phyloP scores from a whole-genome alignment of 2,329 filamentous ascomycete genomes.

The Colletotrichum limetticola region DNA sequence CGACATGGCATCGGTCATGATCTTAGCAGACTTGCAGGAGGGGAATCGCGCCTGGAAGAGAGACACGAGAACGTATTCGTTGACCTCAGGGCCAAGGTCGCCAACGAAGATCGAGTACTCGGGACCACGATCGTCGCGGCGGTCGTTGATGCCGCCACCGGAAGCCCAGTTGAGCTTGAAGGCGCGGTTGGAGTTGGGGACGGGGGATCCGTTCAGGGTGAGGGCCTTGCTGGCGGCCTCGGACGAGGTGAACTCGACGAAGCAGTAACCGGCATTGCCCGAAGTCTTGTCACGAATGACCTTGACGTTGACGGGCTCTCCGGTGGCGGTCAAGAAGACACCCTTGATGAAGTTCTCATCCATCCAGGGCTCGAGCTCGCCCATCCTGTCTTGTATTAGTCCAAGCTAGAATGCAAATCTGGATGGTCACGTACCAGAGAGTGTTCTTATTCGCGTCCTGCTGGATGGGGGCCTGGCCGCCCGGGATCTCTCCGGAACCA shows the following conservation, averaged over 20 bases:
- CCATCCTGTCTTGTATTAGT: constrained; percentile 77
- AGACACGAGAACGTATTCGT: constrained; percentile 96
- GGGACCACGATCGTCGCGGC: constrained; percentile 94
- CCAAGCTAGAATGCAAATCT: too few species aligned
- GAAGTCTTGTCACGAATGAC: constrained; percentile 99
- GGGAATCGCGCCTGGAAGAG: constrained; percentile 97
- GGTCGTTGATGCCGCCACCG: constrained; percentile 92
- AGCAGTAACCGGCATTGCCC: constrained; percentile 98
- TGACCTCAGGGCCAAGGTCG: constrained; percentile 96
- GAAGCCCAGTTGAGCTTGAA: constrained; percentile 99
- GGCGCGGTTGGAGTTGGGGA: constrained; percentile 92
- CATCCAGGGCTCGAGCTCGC: constrained; percentile 98
- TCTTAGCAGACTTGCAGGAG: constrained; percentile 99
- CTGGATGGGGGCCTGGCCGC: constrained; percentile 37
- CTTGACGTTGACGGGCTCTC: constrained; percentile 97
- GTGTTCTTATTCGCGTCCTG: constrained; percentile 67
- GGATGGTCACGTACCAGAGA: constrained; percentile 59
- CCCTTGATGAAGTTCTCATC: constrained; percentile 99
- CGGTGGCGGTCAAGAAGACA: constrained; percentile 88
- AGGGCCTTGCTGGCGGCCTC: constrained; percentile 93
- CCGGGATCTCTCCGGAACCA: constrained; percentile 44
- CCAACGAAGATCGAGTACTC: constrained; percentile 99
- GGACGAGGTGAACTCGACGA: constrained; percentile 88
- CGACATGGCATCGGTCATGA: constrained; percentile 98
- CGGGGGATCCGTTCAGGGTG: constrained; percentile 85